Base-by-base conservation (phyloP, 306 rosid species). In the Pyrus betulifolia region DNA sequence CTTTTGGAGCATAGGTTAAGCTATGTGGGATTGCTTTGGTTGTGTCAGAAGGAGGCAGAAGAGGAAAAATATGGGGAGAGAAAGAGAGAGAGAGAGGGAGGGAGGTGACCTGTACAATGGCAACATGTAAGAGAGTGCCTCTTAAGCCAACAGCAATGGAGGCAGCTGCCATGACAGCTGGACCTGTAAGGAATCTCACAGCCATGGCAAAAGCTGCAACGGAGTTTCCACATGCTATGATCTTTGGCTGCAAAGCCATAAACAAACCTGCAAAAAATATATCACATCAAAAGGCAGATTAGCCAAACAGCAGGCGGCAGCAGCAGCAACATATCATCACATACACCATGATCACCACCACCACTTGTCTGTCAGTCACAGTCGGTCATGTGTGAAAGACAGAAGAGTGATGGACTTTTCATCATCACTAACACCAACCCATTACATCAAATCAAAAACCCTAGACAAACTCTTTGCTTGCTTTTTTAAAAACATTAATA, bases 121-220 rank as follows among this genome's bases (percentile, higher is more conserved):
- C 98, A 84, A 93, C 92, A 62, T 89, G 97, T 69, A 93, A 76
- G 82, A 93, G 96, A 79, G 82, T 88, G 35, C 98, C 98, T 78
- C 64, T 86, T 71, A 93, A 91, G 58, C 98, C 98, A 89, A 93
- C 94, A 88, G 82, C 93, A 88, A 93, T 84, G 86, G 98, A 93
- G 87, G 98, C 92, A 78, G 86, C 97, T 75, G 98, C 98, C 98
- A 91, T 93, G 76, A 93, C 97, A 91, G 97, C 96, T 86, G 98
- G 98, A 21, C 98, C 98, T 74, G 89, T 83, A 79, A 93, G 98
- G 98, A 91, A 93, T 93, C 97, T 93, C 86, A 93, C 96, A 18
- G 89, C 93, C 98, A 93, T 93, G 0, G 98, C 74, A 88, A 89
- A 93, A 89, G 93, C 78, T 89, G 98, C 98, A 69, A 80, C 31